Percentiles rank a stretch among this genome's conserved stretches.
Conservation (phyloP, 208 protist species). For the Trypanosoma theileri region DNA sequence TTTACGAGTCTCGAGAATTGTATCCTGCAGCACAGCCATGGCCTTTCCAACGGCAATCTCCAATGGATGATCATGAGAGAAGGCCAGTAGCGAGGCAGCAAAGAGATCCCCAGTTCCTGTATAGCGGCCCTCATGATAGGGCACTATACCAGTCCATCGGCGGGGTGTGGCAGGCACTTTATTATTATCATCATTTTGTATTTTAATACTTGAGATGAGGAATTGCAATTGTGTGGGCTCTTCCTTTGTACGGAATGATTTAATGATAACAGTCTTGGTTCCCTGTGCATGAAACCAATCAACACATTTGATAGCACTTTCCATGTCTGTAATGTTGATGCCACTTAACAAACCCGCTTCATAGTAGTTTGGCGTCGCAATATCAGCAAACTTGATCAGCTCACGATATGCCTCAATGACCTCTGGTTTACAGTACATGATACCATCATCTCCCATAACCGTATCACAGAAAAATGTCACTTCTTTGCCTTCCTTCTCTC, state of each 20-base stretch:
- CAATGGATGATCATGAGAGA: constrained; percentile 50
- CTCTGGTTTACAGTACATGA: constrained; percentile 93
- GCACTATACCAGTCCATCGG: constrained; percentile 69
- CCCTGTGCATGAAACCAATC: constrained; percentile 84
- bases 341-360: constrained; percentile 86
- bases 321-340: constrained; percentile 59
- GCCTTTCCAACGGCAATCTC: constrained; percentile 67
- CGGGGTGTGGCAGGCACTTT: not conserved
- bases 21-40: constrained; percentile 87
- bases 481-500: constrained; percentile 37
- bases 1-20: constrained; percentile 60
- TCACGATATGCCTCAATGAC: constrained; percentile 87
- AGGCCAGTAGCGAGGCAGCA: constrained; percentile 69
- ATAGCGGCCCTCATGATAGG: constrained; percentile 77
- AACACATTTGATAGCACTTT: constrained; percentile 54
- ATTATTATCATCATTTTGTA: too few relatives aligned
- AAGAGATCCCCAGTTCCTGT: constrained; percentile 89
- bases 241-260: constrained; percentile 61
- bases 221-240: constrained; percentile 56
- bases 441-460: constrained; percentile 93
- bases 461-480: constrained; percentile 92
- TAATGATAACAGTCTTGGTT: constrained; percentile 78
- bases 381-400: constrained; percentile 71
- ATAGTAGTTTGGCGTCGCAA: constrained; percentile 93
- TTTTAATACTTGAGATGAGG: constrained; percentile 26